A percentile compares a stretch with the other conserved stretches of the same genome.
Conservation (phyloP, 352 stramenopile species). For the Pythium brassicae region DNA sequence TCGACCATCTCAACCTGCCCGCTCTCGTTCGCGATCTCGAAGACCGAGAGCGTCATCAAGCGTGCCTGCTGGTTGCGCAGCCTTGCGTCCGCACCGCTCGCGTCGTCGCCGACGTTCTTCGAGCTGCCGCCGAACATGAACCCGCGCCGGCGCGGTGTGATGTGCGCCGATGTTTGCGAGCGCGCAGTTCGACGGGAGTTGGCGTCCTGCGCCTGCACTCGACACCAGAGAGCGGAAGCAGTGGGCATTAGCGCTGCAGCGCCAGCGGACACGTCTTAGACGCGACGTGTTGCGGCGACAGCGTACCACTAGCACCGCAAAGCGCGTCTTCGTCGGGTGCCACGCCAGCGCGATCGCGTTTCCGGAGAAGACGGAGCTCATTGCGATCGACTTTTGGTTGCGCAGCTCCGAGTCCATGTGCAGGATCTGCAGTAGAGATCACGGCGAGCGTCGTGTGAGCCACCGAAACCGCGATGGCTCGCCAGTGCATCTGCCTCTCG, state of each 20-base stretch:
- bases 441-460: background rate
- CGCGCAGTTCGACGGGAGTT: slow-evolving; percentile 33
- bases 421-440: slow-evolving; percentile 32
- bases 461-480: no score
- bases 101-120: slow-evolving; percentile 28
- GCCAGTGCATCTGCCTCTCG: no score
- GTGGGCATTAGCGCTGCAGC: background rate
- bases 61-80: slow-evolving; percentile 34
- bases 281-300: background rate
- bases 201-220: slow-evolving; percentile 49
- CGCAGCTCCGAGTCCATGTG: slow-evolving; percentile 64
- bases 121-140: slow-evolving; percentile 67
- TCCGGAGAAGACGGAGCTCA: slow-evolving; percentile 52
- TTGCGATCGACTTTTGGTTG: slow-evolving; percentile 58
- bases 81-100: slow-evolving; percentile 19
- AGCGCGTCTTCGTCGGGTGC: slow-evolving; percentile 42
- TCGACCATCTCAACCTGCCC: slow-evolving; percentile 45
- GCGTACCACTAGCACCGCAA: slow-evolving; percentile 50
- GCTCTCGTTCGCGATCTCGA: slow-evolving; percentile 27
- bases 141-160: slow-evolving; percentile 35
- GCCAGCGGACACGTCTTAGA: background rate
- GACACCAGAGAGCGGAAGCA: background rate
- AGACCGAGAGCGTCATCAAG: slow-evolving; percentile 31
- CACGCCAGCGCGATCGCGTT: slow-evolving; percentile 63
- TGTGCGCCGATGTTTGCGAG: slow-evolving; percentile 27